Evolutionary conservation across 768 basidiomycete species (phyloP).

Genomic region (Lentinula guzmanii): DNA sequence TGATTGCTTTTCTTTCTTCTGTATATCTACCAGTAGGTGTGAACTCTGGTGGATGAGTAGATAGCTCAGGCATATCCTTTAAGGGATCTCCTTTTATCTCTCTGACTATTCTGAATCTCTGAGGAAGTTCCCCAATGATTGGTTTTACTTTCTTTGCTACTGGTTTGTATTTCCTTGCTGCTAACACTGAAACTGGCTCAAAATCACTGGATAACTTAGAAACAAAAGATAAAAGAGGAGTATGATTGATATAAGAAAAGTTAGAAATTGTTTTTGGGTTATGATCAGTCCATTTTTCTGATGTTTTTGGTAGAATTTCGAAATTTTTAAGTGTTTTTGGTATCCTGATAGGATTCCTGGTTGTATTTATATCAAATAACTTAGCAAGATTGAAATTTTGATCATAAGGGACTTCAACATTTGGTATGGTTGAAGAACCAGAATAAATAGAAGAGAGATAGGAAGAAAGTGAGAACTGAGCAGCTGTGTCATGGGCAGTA

Average conservation of each 20-base stretch:
- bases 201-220: neutral
- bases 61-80: conserved; percentile 8
- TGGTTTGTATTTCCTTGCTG: conserved; percentile 15
- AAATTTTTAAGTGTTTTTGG: neutral
- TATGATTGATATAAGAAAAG: neutral
- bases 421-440: neutral
- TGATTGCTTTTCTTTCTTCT: no score
- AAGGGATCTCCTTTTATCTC: conserved; percentile 17
- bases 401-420: neutral
- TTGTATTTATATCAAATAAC: neutral
- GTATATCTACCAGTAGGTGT: no score
- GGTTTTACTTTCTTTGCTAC: conserved; percentile 14
- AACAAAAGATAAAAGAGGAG: neutral
- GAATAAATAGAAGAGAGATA: neutral
- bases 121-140: conserved; percentile 8
- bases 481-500: neutral
- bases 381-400: no score
- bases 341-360: neutral
- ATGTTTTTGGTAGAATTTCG: neutral
- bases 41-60: neutral
- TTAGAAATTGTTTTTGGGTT: neutral
- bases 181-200: conserved; percentile 2
- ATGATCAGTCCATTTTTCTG: neutral
- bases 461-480: neutral
- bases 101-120: conserved; percentile 14